These are phyloP conservation scores for Daphne laureola DNA, from an alignment of 441 rosid species.

Conservation along the genomic window DNA sequence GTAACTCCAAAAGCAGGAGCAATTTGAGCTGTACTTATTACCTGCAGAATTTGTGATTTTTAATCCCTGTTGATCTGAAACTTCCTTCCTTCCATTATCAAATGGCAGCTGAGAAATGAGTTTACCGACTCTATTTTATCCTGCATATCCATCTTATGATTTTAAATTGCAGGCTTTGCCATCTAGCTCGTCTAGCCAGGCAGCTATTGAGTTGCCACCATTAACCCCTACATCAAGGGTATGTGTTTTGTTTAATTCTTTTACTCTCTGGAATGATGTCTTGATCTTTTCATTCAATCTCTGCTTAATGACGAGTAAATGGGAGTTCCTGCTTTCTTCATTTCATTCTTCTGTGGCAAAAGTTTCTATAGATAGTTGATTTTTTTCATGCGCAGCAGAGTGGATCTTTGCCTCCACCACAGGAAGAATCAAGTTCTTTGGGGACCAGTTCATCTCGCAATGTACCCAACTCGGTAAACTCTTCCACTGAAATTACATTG, in stretches of 20 bases:
- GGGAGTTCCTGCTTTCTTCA: neutral
- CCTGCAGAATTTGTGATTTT: neutral
- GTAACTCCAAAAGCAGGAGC: no score
- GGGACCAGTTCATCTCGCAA: slow-evolving; percentile 36
- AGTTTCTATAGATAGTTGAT: neutral
- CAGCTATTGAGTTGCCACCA: slow-evolving; percentile 35
- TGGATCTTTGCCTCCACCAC: slow-evolving; percentile 43
- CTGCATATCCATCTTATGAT: slow-evolving; percentile 6
- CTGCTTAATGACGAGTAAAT: no score
- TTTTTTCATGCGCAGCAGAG: slow-evolving; percentile 28
- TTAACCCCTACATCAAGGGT: slow-evolving; percentile 55
- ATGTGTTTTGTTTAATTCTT: slow-evolving; percentile 10
- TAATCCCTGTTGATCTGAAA: neutral
- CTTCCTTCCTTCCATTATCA: neutral
- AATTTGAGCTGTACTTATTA: neutral
- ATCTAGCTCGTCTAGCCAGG: slow-evolving; percentile 26
- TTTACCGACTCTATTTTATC: neutral
- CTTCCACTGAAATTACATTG: no score
- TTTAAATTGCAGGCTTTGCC: slow-evolving; percentile 46
- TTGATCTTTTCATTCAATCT: no score
- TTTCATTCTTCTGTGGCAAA: neutral
- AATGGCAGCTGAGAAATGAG: neutral
- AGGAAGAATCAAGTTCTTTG: slow-evolving; percentile 33
- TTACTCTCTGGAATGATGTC: neutral
- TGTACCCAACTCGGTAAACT: slow-evolving; percentile 22